Evolutionary conservation across 2,329 filamentous ascomycete genomes (phyloP), one percentile per base, ranked within the genome.

Genomic region (Colletotrichum liriopes): DNA sequence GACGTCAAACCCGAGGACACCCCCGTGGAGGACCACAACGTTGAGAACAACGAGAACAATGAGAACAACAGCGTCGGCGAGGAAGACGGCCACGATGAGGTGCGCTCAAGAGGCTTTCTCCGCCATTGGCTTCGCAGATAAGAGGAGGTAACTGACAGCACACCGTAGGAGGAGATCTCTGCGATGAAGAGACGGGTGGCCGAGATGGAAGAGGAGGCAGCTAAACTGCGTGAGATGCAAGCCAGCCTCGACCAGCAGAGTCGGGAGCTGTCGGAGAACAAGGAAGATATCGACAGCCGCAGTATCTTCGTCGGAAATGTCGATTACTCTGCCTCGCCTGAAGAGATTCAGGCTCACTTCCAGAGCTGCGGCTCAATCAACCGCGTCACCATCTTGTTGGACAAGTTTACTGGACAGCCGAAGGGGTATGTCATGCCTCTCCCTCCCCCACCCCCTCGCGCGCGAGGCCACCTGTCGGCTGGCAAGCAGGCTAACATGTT

Each of bases 251-350:
- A 98, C 81, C 92, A 95, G 81, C 93, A 96, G 78, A 92, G 91
- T 74, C 92, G 94, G 75, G 94, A 94, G 77, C 88, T 96, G 73
- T 91, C 93, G 81, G 65, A 74, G 41, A 95, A 95, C 85, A 97
- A 97, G 84, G 95, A 98, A 82, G 97, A 98, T 77, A 92, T 99
- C 72, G 96, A 99, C 84, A 92, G 92, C 76, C 92, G 96, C 79
- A 98, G 95, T 84, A 95, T 99, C 83, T 99, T 99, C 82, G 96
- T 99, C 55, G 96, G 96, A 77, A 99, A 99, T 78, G 96, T 99
- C 76, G 96, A 99, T 84, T 99, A 99, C 83, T 95, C 94, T 74
- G 95, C 96, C 29, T 97, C 95, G 37, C 96, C 96, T 2, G 96
- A 99, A 84, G 96, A 99, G 86, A 96, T 99, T 72, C 96, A 99